A percentile compares a stretch with the other conserved stretches of the same genome.
Evolutionary conservation across 306 rosid species (phyloP).

Genomic region (Arachis stenosperma): DNA sequence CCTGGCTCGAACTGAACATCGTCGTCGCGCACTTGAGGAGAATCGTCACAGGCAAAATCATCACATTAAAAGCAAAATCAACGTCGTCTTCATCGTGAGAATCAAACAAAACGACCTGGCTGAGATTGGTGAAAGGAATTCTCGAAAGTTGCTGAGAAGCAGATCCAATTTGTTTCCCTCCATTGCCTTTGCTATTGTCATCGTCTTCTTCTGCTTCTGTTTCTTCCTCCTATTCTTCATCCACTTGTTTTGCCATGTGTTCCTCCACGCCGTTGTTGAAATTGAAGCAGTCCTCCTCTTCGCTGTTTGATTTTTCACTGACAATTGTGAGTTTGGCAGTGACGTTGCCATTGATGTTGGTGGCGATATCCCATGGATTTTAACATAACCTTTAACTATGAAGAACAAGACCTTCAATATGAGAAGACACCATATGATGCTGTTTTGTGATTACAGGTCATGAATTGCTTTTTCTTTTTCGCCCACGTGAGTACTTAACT

Average conservation of each 20-base stretch:
- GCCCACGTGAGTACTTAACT: no score
- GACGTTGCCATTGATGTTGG: constrained; percentile 13
- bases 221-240: constrained; percentile 30
- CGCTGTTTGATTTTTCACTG: constrained; percentile 44
- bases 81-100: no score
- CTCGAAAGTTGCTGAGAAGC: constrained; percentile 60
- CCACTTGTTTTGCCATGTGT: constrained; percentile 4
- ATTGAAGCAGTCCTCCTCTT: constrained; percentile 51
- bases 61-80: no score
- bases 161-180: constrained; percentile 41
- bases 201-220: constrained; percentile 20
- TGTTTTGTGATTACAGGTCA: no score
- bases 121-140: constrained; percentile 86
- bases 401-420: no score
- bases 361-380: neutral
- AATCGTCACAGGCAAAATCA: no score
- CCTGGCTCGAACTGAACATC: no score
- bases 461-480: no score
- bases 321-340: constrained; percentile 36
- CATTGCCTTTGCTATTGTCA: neutral
- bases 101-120: constrained; percentile 50
- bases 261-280: constrained; percentile 44
- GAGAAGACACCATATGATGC: no score
- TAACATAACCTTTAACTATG: no score
- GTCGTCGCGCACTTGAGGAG: no score